These are phyloP conservation scores for Penicillium diatomitis DNA, from an alignment of 495 filamentous ascomycete species.

Conservation along the genomic window DNA sequence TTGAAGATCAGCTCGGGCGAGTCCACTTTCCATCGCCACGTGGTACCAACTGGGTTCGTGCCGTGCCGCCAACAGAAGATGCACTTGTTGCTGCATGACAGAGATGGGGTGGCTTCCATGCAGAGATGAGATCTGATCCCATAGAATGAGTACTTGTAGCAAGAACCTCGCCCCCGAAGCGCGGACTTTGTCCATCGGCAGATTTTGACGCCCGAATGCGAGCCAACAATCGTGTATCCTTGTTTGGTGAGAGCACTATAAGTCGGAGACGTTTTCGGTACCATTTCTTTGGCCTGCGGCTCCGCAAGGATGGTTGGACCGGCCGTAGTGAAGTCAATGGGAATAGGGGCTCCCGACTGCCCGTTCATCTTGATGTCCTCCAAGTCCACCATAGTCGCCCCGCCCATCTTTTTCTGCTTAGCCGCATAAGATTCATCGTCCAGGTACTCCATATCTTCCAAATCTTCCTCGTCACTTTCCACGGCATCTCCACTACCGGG, in stretches of 20 bases:
- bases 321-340: constrained; percentile 79
- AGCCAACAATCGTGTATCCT: constrained; percentile 90
- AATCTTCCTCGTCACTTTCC: constrained; percentile 73
- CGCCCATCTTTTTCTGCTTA: constrained; percentile 25
- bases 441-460: constrained; percentile 29
- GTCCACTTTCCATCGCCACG: constrained; percentile 93
- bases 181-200: constrained; percentile 98
- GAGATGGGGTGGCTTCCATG: constrained; percentile 93
- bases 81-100: constrained; percentile 96
- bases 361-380: constrained; percentile 68
- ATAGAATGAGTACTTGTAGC: constrained; percentile 96
- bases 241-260: constrained; percentile 86
- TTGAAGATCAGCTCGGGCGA: constrained; percentile 79
- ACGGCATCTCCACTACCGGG: constrained; percentile 70
- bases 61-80: constrained; percentile 98
- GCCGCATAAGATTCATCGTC: constrained; percentile 17
- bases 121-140: constrained; percentile 91
- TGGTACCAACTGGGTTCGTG: constrained; percentile 92
- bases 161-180: constrained; percentile 87
- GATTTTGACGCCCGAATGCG: constrained; percentile 94
- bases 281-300: constrained; percentile 70
- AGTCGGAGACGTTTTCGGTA: constrained; percentile 80
- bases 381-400: constrained; percentile 55
- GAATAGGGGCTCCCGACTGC: constrained; percentile 45
- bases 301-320: constrained; percentile 34